phyloP scores from a whole-genome alignment of 2,329 filamentous ascomycete genomes.

The Penicillium sp. region DNA sequence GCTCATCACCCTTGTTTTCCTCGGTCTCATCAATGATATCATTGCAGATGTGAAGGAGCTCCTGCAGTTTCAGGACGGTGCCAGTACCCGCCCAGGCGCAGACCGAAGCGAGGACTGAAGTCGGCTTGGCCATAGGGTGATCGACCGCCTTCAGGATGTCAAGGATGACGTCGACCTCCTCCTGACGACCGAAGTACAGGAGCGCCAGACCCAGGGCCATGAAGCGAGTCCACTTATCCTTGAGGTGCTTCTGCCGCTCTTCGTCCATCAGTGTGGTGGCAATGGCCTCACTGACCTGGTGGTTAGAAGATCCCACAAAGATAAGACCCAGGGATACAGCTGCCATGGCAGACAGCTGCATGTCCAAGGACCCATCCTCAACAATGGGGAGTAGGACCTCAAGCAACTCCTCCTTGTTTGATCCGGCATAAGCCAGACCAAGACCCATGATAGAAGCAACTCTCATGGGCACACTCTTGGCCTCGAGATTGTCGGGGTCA shows the following conservation, averaged over 20 bases:
- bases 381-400: conserved; percentile 81
- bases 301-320: conserved; percentile 84
- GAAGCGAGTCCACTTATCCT: conserved; percentile 97
- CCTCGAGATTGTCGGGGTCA: conserved; percentile 68
- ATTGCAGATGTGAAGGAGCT: conserved; percentile 94
- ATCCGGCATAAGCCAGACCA: conserved; percentile 86
- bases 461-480: conserved; percentile 67
- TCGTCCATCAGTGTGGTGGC: conserved; percentile 89
- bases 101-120: conserved; percentile 84
- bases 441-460: conserved; percentile 91
- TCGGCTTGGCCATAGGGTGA: conserved; percentile 91
- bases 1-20: conserved; percentile 88
- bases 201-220: conserved; percentile 87
- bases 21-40: conserved; percentile 92
- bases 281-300: conserved; percentile 84
- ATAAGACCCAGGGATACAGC: conserved; percentile 81
- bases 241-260: conserved; percentile 78
- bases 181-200: conserved; percentile 90
- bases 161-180: conserved; percentile 95
- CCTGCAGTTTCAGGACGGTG: conserved; percentile 91
- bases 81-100: conserved; percentile 98
- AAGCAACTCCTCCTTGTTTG: conserved; percentile 80
- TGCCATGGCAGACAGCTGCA: conserved; percentile 95
- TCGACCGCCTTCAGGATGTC: conserved; percentile 96
- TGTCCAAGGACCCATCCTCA: conserved; percentile 70